A percentile compares a stretch with the other conserved stretches of the same genome.
Evolutionary conservation across 169 alveolate genomes (phyloP).

Genomic region (Eimeria falciformis): DNA sequence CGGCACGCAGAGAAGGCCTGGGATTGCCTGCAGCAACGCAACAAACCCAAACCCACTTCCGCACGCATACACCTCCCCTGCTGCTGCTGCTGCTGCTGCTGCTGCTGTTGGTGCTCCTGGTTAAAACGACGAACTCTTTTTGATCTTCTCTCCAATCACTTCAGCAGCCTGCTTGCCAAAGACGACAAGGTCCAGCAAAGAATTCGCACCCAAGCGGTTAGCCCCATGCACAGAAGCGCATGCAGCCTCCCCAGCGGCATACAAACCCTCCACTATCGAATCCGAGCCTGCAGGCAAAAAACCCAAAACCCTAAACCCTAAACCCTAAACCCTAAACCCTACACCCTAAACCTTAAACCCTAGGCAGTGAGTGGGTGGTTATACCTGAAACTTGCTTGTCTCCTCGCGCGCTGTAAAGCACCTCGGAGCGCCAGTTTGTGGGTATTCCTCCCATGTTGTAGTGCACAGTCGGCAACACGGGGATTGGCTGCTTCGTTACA

Average conservation of each 20-base stretch:
- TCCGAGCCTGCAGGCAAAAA: conserved; percentile 82
- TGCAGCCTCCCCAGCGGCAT: conserved; percentile 97
- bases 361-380: background rate
- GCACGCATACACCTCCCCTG: background rate
- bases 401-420: conserved; percentile 63
- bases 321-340: background rate
- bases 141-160: conserved; percentile 91
- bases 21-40: conserved; percentile 12
- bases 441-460: conserved; percentile 99
- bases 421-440: conserved; percentile 97
- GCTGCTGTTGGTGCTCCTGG: background rate
- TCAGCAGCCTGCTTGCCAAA: conserved; percentile 98
- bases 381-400: too few species aligned
- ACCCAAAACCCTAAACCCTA: conserved; percentile 2
- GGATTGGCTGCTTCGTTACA: conserved; percentile 95
- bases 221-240: conserved; percentile 99
- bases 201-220: conserved; percentile 98
- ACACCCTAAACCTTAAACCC: background rate
- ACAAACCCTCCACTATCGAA: conserved; percentile 94
- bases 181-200: conserved; percentile 97
- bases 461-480: conserved; percentile 99
- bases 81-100: conserved; percentile 23
- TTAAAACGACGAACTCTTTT: conserved; percentile 83
- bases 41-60: background rate
- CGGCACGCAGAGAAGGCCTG: conserved; percentile 77